Conservation (phyloP, 2,329 filamentous ascomycete species). For the Aureobasidium sp. region DNA sequence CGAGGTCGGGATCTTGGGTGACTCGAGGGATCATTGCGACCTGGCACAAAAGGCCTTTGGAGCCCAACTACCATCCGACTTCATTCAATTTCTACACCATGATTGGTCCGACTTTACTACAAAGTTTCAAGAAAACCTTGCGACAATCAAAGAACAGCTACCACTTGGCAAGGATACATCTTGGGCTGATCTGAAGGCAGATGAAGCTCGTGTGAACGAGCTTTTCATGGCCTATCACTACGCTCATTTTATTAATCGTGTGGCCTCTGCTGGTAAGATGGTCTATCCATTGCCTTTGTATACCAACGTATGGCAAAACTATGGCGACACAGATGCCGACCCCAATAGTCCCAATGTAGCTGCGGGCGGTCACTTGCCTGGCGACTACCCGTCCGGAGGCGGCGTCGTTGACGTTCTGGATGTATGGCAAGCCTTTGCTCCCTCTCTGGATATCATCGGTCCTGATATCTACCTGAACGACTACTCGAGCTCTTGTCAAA, state of each 20-base stretch:
- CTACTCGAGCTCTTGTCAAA: conserved; percentile 38
- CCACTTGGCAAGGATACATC: too few species aligned
- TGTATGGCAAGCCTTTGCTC: conserved; percentile 39
- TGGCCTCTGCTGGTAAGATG: conserved; percentile 36
- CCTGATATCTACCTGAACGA: conserved; percentile 46
- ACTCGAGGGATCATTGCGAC: conserved; percentile 42
- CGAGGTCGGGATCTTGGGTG: conserved; percentile 46
- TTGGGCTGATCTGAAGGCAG: conserved; percentile 19
- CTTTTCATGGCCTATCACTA: conserved; percentile 45
- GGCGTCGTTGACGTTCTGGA: conserved; percentile 37
- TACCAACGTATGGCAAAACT: conserved; percentile 44
- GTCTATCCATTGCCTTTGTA: conserved; percentile 39
- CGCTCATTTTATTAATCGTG: conserved; percentile 34
- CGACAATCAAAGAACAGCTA: conserved; percentile 1
- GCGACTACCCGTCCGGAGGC: conserved; percentile 44
- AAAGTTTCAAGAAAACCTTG: conserved; percentile 23
- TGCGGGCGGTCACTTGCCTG: conserved; percentile 38
- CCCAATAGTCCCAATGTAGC: conserved; percentile 32
- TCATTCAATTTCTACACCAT: conserved; percentile 27
- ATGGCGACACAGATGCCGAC: conserved; percentile 23
- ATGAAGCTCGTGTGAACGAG: conserved; percentile 36
- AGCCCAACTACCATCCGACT: conserved; percentile 31
- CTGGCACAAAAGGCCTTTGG: conserved; percentile 38
- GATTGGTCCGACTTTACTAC: not conserved
- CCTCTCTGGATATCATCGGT: conserved; percentile 39